Base-by-base conservation (phyloP, 2,329 filamentous ascomycete species). In the Aspergillus fumigatus region DNA sequence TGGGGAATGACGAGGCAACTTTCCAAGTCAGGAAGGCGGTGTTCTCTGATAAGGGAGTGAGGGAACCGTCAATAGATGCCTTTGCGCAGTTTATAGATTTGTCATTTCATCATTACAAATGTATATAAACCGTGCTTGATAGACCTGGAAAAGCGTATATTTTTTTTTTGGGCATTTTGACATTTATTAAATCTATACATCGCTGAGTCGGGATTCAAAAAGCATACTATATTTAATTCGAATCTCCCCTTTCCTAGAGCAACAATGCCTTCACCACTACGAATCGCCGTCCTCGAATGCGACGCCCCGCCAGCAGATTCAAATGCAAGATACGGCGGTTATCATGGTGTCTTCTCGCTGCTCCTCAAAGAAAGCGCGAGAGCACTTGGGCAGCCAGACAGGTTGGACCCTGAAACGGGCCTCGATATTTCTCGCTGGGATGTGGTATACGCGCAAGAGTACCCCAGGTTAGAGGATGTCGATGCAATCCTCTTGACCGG, bases 401-500 rank as follows among this genome's bases (percentile, higher is more conserved):
- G 57, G 48, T 48, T 77, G 7, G 65, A 74, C 43, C 72, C 74
- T 1, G 63, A 71, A 3, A 65, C 66, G 0, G 73, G 77, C 11
- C 73, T 91, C 17, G 73, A 84, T 49, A 78, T 95, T 54, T 82
- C 83, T 4, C 81, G 78, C 35, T 90, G 85, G 78, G 84, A 96
- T 70, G 81, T 96, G 10, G 88, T 95, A 50, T 79, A 84, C 60
- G 77, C 82, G 32, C 74, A 84, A 60, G 71, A 79, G 21, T 96
- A 96, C 73, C 92, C 93, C 0, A 73, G 82, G 2, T 77, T 94
- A 40, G 84, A 88, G 35, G 78, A 86, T 45, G 76, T 97, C 58
- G 93, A 97, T 78, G 92, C 88, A 0, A 78, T 97, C 32, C 79
- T 97, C 43, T 82, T 97, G 59, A 90, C 88, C 0, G 93, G 93